phyloP scores from a whole-genome alignment of 2,329 filamentous ascomycete species.

The Colletotrichum sp. region DNA sequence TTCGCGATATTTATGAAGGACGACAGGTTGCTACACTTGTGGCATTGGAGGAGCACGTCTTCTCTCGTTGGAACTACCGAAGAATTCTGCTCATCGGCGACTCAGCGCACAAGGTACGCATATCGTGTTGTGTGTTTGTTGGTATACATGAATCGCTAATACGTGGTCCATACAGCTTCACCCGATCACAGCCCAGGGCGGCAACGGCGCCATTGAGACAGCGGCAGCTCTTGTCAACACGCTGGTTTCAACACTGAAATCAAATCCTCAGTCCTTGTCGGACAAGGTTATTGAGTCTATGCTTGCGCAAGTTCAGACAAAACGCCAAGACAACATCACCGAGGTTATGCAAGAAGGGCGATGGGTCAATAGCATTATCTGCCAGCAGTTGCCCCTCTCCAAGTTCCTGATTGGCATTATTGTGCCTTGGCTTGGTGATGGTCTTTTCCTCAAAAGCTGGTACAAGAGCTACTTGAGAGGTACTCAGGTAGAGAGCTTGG shows the following conservation, averaged over 20 bases:
- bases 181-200: constrained; percentile 25
- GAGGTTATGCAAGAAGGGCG: neutral
- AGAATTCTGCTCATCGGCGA: constrained; percentile 45
- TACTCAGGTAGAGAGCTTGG: neutral
- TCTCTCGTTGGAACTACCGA: constrained; percentile 40
- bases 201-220: constrained; percentile 27
- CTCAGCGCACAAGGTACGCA: constrained; percentile 42
- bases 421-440: neutral
- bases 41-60: constrained; percentile 32
- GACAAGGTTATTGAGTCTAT: neutral
- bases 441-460: neutral
- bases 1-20: constrained; percentile 33
- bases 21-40: constrained; percentile 29
- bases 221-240: constrained; percentile 23
- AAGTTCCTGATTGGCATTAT: neutral
- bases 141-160: neutral
- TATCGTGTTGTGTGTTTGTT: neutral
- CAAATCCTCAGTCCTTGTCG: neutral
- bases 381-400: neutral
- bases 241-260: neutral
- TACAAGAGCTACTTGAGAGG: neutral
- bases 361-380: neutral
- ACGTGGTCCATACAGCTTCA: constrained; percentile 14
- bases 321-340: neutral
- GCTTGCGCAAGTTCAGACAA: neutral